Percentiles rank a stretch among this genome's conserved stretches.
These are phyloP conservation scores for Lactarius akahatsu DNA, from an alignment of 768 basidiomycete genomes.

Conservation along the genomic window DNA sequence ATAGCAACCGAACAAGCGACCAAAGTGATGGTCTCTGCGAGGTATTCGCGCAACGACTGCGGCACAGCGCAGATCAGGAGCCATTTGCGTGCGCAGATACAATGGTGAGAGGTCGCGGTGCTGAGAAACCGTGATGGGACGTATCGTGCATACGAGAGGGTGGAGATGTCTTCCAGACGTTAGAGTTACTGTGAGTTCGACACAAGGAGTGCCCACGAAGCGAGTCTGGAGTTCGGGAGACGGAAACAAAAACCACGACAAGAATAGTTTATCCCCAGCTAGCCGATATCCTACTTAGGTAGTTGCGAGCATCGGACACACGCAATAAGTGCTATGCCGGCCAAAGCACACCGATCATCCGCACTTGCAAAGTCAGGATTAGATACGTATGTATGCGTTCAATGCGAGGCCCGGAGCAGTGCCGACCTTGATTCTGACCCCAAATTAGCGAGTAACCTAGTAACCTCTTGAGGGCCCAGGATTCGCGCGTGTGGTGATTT, in stretches of 20 bases:
- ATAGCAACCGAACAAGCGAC: too few relatives aligned
- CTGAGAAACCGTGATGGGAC: neutral
- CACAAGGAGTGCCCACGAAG: neutral
- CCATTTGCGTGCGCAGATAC: neutral
- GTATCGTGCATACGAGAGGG: neutral
- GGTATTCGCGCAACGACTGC: neutral
- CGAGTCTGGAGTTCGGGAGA: neutral
- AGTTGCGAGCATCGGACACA: neutral
- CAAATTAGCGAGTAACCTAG: neutral
- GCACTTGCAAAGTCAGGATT: too few relatives aligned
- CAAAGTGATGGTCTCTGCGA: neutral
- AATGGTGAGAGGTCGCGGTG: neutral
- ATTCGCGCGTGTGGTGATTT: neutral
- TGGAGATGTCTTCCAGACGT: neutral
- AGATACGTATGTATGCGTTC: neutral
- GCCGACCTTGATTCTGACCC: neutral
- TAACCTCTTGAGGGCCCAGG: neutral
- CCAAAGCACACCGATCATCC: too few relatives aligned
- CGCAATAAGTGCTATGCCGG: neutral
- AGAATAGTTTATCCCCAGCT: neutral
- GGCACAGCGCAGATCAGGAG: neutral
- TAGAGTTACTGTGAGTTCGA: neutral
- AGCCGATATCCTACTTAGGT: neutral
- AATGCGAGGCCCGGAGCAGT: neutral
- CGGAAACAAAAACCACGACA: neutral